These are phyloP conservation scores for Fragilaria radians DNA, from an alignment of 108 stramenopile genomes.

Conservation along the genomic window DNA sequence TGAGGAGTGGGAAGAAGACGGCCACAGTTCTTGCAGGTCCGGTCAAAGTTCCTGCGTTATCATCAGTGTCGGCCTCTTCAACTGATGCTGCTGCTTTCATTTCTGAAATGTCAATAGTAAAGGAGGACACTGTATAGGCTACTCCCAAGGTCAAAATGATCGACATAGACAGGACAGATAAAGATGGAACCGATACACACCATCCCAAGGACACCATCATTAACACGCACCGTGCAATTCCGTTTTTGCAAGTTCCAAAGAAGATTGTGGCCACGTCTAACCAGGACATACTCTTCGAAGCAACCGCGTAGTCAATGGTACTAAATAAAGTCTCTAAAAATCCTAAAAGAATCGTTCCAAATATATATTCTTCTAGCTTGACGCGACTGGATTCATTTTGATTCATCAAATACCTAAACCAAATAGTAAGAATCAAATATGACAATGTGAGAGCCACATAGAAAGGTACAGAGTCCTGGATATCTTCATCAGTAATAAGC, in stretches of 20 bases:
- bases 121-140: neutral
- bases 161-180: neutral
- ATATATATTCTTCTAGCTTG: neutral
- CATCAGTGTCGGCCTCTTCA: neutral
- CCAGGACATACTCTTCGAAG: neutral
- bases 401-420: neutral
- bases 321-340: neutral
- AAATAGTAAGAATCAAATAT: neutral
- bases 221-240: neutral
- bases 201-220: neutral
- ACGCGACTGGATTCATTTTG: neutral
- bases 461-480: neutral
- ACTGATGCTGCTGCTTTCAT: neutral
- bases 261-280: neutral
- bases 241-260: neutral
- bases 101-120: neutral
- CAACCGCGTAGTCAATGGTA: neutral
- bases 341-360: neutral
- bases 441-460: neutral
- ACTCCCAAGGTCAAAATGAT: neutral
- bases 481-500: neutral
- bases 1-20: neutral
- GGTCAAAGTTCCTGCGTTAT: neutral
- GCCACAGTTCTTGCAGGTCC: neutral
- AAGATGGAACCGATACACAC: neutral